phyloP scores from a whole-genome alignment of 352 stramenopile species.

The Pythium biforme region DNA sequence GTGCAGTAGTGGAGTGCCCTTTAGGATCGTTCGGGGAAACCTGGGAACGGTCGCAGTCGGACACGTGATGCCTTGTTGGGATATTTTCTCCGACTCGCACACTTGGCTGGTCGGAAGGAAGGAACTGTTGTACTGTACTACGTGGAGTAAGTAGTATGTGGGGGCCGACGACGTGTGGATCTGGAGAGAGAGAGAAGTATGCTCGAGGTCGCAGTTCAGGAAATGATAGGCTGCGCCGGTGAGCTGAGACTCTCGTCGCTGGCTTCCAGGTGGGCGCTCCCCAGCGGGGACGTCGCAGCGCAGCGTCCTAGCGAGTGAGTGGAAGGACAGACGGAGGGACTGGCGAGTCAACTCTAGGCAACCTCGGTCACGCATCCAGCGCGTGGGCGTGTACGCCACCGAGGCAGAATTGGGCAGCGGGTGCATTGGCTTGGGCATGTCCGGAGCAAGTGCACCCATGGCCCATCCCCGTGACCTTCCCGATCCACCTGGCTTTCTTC shows the following conservation, averaged over 20 bases:
- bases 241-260: too few species aligned
- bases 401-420: neutral
- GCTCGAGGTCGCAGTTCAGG: neutral
- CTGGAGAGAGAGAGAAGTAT: neutral
- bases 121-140: too few species aligned
- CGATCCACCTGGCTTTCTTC: neutral
- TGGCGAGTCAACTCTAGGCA: neutral
- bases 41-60: neutral
- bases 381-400: neutral
- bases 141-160: too few species aligned
- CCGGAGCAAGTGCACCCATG: too few species aligned
- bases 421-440: neutral
- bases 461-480: neutral
- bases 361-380: neutral
- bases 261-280: neutral
- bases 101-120: too few species aligned
- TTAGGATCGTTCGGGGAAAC: neutral
- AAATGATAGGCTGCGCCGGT: neutral
- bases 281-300: neutral
- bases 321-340: neutral
- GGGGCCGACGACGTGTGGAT: too few species aligned
- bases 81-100: neutral
- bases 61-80: neutral
- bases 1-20: too few species aligned
- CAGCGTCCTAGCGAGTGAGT: neutral